A percentile compares a stretch with the other conserved stretches of the same genome.
Conservation (phyloP, 257 asterid species). For the Solanum boliviense region DNA sequence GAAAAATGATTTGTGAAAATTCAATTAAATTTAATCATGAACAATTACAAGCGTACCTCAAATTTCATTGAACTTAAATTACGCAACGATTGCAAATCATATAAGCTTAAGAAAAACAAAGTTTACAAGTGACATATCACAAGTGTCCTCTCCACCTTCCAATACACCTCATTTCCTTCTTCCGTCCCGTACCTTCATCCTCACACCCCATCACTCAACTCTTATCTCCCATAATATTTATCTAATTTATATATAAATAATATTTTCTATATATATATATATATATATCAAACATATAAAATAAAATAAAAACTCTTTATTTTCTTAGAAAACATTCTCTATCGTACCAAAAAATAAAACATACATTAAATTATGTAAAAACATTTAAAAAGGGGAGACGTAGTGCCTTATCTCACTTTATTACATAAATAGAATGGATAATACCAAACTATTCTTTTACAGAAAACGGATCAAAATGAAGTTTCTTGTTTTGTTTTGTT, state of each 20-base stretch:
- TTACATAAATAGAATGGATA: background rate
- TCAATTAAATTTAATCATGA: too few species aligned
- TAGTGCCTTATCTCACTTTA: background rate
- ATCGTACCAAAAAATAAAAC: background rate
- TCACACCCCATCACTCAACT: background rate
- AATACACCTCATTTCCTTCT: too few species aligned
- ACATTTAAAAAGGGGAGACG: background rate
- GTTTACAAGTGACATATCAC: background rate
- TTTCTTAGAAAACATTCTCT: too few species aligned
- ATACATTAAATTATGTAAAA: background rate
- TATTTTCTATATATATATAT: accelerated
- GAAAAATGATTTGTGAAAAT: too few species aligned
- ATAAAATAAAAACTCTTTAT: too few species aligned
- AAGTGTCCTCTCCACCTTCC: background rate
- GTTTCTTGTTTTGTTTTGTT: background rate
- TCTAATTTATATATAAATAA: too few species aligned
- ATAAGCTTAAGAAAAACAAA: too few species aligned
- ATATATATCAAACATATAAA: too few species aligned
- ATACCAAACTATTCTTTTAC: background rate
- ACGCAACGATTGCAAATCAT: too few species aligned
- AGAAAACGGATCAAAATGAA: background rate
- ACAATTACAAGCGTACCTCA: too few species aligned
- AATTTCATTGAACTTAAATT: too few species aligned
- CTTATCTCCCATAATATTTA: background rate
- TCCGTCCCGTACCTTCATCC: too few species aligned